Evolutionary conservation across 2,329 filamentous ascomycete species (phyloP).

Genomic region (Diaporthe citriasiana): DNA sequence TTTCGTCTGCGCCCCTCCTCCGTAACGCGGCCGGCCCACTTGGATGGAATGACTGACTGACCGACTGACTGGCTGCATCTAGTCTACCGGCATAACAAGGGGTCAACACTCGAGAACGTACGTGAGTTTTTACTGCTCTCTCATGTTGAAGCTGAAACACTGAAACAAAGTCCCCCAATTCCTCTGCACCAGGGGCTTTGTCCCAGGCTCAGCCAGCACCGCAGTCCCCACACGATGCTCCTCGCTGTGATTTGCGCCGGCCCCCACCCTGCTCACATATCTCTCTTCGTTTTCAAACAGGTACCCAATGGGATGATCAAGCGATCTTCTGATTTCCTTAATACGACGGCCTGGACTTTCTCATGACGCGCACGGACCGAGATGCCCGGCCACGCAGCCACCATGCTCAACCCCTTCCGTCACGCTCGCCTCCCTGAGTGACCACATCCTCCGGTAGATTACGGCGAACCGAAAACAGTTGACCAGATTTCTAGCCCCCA

Average conservation of each 20-base stretch:
- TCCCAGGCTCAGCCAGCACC: constrained; percentile 27
- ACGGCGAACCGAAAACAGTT: background rate
- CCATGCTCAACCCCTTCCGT: background rate
- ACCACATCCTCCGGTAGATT: constrained; percentile 15
- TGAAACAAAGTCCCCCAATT: constrained; percentile 36
- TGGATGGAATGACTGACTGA: constrained; percentile 7
- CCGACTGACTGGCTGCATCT: constrained; percentile 1
- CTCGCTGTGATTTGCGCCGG: constrained; percentile 37
- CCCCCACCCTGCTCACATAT: constrained; percentile 30
- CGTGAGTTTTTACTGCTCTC: background rate
- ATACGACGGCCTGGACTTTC: background rate
- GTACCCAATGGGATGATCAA: constrained; percentile 15
- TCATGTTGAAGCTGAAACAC: constrained; percentile 36
- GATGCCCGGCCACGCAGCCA: background rate
- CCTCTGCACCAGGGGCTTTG: constrained; percentile 8
- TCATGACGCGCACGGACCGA: background rate
- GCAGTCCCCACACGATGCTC: constrained; percentile 37
- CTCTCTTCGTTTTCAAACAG: background rate
- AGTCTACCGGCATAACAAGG: constrained; percentile 9
- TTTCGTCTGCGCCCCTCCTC: background rate
- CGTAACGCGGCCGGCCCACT: constrained; percentile 1
- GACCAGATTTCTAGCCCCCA: constrained; percentile 33
- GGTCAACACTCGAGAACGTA: background rate
- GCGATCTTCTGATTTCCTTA: constrained; percentile 11
- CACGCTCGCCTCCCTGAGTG: constrained; percentile 1